phyloP scores from a whole-genome alignment of 2,329 filamentous ascomycete genomes.

The Exophiala oligosperma region DNA sequence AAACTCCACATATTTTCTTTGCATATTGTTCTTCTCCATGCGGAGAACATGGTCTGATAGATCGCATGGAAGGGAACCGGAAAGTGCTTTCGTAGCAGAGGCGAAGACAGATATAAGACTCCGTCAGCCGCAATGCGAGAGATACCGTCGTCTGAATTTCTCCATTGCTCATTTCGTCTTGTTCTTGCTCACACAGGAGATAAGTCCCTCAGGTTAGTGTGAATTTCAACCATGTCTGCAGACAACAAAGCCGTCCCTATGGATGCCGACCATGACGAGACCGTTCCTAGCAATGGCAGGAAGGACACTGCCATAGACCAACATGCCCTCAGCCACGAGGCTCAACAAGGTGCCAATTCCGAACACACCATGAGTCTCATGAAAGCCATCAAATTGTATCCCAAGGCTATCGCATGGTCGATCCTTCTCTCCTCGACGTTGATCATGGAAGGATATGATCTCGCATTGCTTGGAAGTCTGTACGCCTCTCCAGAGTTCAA shows the following conservation, averaged over 20 bases:
- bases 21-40: background rate
- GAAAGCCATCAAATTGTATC: slow-evolving; percentile 79
- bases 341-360: slow-evolving; percentile 38
- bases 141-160: too few relatives aligned
- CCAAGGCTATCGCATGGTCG: slow-evolving; percentile 82
- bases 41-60: background rate
- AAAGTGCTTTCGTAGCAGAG: background rate
- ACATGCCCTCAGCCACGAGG: background rate
- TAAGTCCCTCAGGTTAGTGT: too few relatives aligned
- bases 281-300: background rate
- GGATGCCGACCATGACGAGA: background rate
- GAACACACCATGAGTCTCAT: slow-evolving; percentile 67
- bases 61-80: background rate
- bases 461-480: slow-evolving; percentile 71
- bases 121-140: too few relatives aligned
- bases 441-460: slow-evolving; percentile 70
- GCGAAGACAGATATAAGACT: background rate
- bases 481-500: slow-evolving; percentile 52
- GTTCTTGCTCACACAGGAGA: too few relatives aligned
- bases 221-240: background rate
- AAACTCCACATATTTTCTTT: background rate
- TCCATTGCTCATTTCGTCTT: too few relatives aligned
- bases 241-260: background rate
- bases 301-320: background rate
- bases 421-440: slow-evolving; percentile 84